Conservation (phyloP, 257 asterid species). For the Penstemon newberryi region DNA sequence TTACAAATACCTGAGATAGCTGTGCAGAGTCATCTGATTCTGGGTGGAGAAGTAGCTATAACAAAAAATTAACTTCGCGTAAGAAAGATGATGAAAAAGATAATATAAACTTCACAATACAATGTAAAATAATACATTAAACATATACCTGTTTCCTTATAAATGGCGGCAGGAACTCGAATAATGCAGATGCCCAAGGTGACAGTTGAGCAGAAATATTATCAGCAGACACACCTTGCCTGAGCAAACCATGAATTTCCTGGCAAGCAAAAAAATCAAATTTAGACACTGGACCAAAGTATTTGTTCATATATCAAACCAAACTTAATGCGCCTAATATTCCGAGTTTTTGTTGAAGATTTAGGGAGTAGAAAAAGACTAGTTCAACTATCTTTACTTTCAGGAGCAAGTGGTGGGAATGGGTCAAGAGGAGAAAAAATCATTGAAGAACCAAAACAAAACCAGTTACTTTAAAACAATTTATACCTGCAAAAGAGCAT, state of each 20-base stretch:
- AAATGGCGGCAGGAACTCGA: conserved; percentile 84
- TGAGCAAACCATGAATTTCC: conserved; percentile 93
- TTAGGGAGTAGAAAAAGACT: background rate
- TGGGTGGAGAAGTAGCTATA: conserved; percentile 80
- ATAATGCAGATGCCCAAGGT: conserved; percentile 99
- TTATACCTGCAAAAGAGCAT: conserved; percentile 84
- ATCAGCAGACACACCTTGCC: conserved; percentile 83
- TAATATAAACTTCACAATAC: background rate
- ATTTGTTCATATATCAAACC: background rate
- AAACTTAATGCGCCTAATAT: background rate
- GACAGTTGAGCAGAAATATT: conserved; percentile 82
- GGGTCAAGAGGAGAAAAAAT: background rate
- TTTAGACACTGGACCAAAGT: conserved; percentile 8
- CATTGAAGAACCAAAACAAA: background rate
- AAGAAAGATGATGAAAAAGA: conserved; percentile 21
- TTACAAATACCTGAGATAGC: conserved; percentile 77
- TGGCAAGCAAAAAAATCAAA: conserved; percentile 32
- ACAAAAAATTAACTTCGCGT: conserved; percentile 32
- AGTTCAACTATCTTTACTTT: too few relatives aligned
- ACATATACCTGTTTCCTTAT: conserved; percentile 77
- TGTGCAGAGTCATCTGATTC: conserved; percentile 99
- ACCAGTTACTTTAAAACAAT: too few relatives aligned
- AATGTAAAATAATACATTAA: background rate
- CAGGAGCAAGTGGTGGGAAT: too few relatives aligned
- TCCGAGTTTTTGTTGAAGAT: background rate